phyloP scores from a whole-genome alignment of 371 early-diverging fungal genomes.

The Mucor irregularis region DNA sequence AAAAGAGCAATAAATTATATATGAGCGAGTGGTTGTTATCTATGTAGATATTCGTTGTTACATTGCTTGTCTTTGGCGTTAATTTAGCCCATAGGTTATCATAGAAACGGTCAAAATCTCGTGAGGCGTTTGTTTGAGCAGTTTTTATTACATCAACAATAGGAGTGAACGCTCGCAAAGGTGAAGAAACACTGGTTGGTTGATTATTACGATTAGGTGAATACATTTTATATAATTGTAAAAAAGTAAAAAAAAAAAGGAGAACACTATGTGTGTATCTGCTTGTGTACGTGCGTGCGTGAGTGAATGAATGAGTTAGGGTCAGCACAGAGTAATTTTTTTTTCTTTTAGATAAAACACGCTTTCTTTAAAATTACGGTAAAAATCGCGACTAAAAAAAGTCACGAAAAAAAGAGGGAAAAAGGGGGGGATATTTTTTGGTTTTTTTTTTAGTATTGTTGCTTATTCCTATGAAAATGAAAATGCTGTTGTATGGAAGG shows the following conservation, averaged over 20 bases:
- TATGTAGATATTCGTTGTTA: too few species aligned
- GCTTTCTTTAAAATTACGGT: too few species aligned
- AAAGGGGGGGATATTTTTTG: neutral
- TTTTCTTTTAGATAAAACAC: too few species aligned
- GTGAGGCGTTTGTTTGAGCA: conserved; percentile 12
- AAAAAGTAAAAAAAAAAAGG: conserved; percentile 1
- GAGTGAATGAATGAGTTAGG: too few species aligned
- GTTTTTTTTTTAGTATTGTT: neutral
- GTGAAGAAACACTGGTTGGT: conserved; percentile 8
- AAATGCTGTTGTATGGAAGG: conserved; percentile 6
- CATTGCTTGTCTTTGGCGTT: conserved; percentile 18
- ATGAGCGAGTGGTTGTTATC: too few species aligned
- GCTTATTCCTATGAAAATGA: neutral
- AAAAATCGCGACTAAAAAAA: too few species aligned
- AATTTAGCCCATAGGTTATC: conserved; percentile 16
- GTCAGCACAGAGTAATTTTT: too few species aligned
- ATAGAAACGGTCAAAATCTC: conserved; percentile 26
- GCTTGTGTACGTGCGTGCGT: too few species aligned
- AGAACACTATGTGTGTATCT: too few species aligned
- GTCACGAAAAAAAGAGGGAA: too few species aligned
- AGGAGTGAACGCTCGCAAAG: conserved; percentile 17
- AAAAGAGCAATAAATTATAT: too few species aligned
- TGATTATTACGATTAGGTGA: conserved; percentile 10
- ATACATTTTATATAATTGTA: conserved; percentile 9
- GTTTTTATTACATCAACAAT: conserved; percentile 17